phyloP scores from a whole-genome alignment of 306 rosid species.

The Leucaena leucocephala region DNA sequence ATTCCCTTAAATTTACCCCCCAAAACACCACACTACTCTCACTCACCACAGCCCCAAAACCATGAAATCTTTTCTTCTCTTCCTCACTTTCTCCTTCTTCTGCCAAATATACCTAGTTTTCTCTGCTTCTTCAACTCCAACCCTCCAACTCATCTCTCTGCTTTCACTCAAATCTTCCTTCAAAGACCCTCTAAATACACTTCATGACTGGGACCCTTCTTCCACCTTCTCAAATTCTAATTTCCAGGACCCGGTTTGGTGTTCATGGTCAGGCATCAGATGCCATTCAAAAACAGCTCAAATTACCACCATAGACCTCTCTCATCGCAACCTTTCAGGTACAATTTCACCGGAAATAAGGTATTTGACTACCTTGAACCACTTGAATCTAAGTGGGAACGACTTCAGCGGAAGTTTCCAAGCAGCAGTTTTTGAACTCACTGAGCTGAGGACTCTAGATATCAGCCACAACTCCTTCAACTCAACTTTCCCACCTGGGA shows the following conservation, averaged over 20 bases:
- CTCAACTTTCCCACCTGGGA: conserved; percentile 82
- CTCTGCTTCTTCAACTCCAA: conserved; percentile 47
- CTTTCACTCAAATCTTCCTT: conserved; percentile 70
- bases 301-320: conserved; percentile 70
- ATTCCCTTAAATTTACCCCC: conserved; percentile 77
- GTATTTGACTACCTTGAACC: conserved; percentile 52
- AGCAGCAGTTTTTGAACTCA: conserved; percentile 60
- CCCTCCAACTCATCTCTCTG: conserved; percentile 66
- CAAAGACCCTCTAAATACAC: conserved; percentile 61
- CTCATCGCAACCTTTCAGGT: conserved; percentile 81
- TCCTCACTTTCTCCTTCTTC: conserved; percentile 49
- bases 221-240: conserved; percentile 42
- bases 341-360: conserved; percentile 62
- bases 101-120: conserved; percentile 39
- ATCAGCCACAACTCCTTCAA: conserved; percentile 75
- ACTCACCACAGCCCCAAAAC: conserved; percentile 52
- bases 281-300: conserved; percentile 67
- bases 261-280: conserved; percentile 84
- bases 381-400: conserved; percentile 79
- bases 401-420: conserved; percentile 63
- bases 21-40: conserved; percentile 45
- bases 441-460: conserved; percentile 64
- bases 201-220: conserved; percentile 80
- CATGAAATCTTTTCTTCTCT: conserved; percentile 66
- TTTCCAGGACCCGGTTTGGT: conserved; percentile 65